Evolutionary conservation across 306 rosid species (phyloP).

Genomic region (Acmispon strigosus): DNA sequence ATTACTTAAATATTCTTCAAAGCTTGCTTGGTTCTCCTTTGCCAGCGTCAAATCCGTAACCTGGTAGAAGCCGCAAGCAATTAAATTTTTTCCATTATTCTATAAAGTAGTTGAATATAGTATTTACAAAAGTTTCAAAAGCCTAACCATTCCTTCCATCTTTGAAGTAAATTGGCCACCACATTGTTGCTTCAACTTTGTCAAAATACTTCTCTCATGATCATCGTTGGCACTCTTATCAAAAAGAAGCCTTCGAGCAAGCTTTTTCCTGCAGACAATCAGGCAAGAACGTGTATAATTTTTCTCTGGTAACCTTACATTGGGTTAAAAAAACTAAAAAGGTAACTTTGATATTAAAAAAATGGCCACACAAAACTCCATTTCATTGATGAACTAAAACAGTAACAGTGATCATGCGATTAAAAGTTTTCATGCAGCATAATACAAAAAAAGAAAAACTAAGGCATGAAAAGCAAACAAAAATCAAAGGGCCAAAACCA

Average conservation of each 20-base stretch:
- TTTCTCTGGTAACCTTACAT: background rate
- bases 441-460: background rate
- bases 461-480: background rate
- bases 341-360: background rate
- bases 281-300: background rate
- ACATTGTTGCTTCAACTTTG: slow-evolving; percentile 78
- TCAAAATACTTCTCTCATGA: slow-evolving; percentile 69
- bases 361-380: background rate
- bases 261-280: slow-evolving; percentile 64
- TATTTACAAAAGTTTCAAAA: background rate
- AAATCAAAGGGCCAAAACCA: slow-evolving; percentile 5
- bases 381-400: background rate
- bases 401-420: background rate
- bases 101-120: background rate
- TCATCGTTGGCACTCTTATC: slow-evolving; percentile 92
- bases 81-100: background rate
- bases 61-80: slow-evolving; percentile 34
- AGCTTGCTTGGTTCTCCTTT: slow-evolving; percentile 72
- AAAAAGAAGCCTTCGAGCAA: slow-evolving; percentile 88
- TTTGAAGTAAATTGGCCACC: slow-evolving; percentile 85
- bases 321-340: background rate
- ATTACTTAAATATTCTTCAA: slow-evolving; percentile 68
- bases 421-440: background rate
- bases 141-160: slow-evolving; percentile 93
- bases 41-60: slow-evolving; percentile 94